These are phyloP conservation scores for Mycocentrospora acerina DNA, from an alignment of 2,329 filamentous ascomycete species.

Conservation along the genomic window DNA sequence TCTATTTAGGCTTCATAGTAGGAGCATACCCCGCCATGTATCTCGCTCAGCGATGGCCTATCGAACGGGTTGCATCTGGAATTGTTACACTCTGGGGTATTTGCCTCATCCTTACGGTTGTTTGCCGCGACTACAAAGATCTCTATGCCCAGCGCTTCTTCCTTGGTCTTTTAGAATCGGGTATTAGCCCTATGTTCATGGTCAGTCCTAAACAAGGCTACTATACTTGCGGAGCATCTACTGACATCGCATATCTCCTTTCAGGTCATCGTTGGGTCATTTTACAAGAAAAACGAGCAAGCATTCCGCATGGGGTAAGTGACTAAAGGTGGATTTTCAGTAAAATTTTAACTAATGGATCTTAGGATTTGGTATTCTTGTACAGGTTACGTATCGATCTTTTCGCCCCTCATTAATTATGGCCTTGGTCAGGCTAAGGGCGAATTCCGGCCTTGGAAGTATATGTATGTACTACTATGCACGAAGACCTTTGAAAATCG, in stretches of 20 bases:
- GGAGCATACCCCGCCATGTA: slow-evolving; percentile 51
- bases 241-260: background rate
- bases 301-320: slow-evolving; percentile 56
- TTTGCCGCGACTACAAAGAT: slow-evolving; percentile 52
- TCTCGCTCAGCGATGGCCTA: slow-evolving; percentile 49
- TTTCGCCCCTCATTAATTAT: slow-evolving; percentile 23
- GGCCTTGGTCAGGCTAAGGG: slow-evolving; percentile 27
- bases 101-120: slow-evolving; percentile 50
- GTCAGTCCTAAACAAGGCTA: too few species aligned
- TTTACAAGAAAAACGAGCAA: slow-evolving; percentile 59
- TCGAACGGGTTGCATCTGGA: slow-evolving; percentile 48
- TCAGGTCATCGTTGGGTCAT: slow-evolving; percentile 55
- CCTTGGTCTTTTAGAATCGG: slow-evolving; percentile 56
- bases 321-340: slow-evolving; percentile 5
- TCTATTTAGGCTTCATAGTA: slow-evolving; percentile 47
- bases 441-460: slow-evolving; percentile 18
- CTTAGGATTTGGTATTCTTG: slow-evolving; percentile 59
- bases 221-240: slow-evolving; percentile 23
- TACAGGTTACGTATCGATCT: slow-evolving; percentile 40
- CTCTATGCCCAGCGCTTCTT: slow-evolving; percentile 54
- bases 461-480: too few species aligned
- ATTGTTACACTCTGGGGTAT: slow-evolving; percentile 50
- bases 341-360: background rate
- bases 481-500: slow-evolving; percentile 3
- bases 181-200: slow-evolving; percentile 56